A percentile compares a stretch with the other conserved stretches of the same genome.
Conservation (phyloP, 371 early-diverging fungal genomes). For the Zopfochytrium polystomum region DNA sequence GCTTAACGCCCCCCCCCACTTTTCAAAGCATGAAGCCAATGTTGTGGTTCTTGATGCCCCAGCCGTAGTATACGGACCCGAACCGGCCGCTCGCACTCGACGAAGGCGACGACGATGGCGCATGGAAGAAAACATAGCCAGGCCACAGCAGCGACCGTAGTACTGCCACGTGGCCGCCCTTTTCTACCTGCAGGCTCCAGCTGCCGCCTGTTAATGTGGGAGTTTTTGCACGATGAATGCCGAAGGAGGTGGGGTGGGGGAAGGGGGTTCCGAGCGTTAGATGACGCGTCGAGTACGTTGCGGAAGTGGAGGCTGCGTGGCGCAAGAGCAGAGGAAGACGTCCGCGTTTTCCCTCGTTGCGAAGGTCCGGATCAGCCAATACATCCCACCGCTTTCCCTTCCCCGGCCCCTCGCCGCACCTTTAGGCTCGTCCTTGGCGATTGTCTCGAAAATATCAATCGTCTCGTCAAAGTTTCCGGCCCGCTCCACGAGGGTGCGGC, state of each 20-base stretch:
- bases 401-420: no score
- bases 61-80: constrained; percentile 45
- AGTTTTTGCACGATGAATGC: not conserved
- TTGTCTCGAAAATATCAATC: constrained; percentile 50
- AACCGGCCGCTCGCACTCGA: no score
- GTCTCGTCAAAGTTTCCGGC: constrained; percentile 44
- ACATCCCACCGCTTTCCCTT: no score
- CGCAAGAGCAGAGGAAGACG: no score
- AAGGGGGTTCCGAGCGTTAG: no score
- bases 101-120: constrained; percentile 33
- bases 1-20: no score
- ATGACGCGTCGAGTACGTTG: no score
- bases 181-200: constrained; percentile 45
- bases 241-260: not conserved
- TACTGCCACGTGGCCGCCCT: constrained; percentile 38
- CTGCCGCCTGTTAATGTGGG: constrained; percentile 37
- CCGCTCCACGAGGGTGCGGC: constrained; percentile 36
- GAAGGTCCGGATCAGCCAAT: no score
- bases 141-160: constrained; percentile 51
- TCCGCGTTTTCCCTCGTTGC: no score
- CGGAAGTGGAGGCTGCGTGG: no score
- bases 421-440: constrained; percentile 46
- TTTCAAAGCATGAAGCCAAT: constrained; percentile 56
- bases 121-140: constrained; percentile 49
- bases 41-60: constrained; percentile 45